A percentile compares a stretch with the other conserved stretches of the same genome.
These are phyloP conservation scores for Cordyceps militaris DNA, from an alignment of 2,329 filamentous ascomycete genomes.

Conservation along the genomic window DNA sequence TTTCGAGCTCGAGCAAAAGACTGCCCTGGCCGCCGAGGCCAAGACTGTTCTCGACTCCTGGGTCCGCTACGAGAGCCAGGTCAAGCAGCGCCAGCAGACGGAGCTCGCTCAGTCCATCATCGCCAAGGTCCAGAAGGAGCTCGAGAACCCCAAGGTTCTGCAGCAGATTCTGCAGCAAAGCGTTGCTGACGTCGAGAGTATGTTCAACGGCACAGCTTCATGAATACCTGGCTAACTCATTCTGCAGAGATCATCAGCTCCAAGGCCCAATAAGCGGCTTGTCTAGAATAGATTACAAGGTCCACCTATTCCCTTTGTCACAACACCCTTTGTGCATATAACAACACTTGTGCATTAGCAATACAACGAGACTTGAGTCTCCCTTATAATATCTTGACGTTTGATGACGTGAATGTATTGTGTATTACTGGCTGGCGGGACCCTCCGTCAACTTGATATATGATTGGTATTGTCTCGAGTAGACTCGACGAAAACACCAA, in stretches of 20 bases:
- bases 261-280: slow-evolving; percentile 54
- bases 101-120: slow-evolving; percentile 92
- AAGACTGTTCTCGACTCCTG: slow-evolving; percentile 95
- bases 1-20: slow-evolving; percentile 95
- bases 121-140: slow-evolving; percentile 96
- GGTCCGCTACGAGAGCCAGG: slow-evolving; percentile 97
- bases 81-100: slow-evolving; percentile 97
- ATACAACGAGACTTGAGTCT: slow-evolving; percentile 35
- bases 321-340: slow-evolving; percentile 45
- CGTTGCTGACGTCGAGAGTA: slow-evolving; percentile 93
- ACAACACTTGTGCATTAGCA: slow-evolving; percentile 57
- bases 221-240: slow-evolving; percentile 26
- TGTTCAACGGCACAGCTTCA: slow-evolving; percentile 17
- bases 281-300: slow-evolving; percentile 32
- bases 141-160: slow-evolving; percentile 93
- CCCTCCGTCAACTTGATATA: too few relatives aligned
- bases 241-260: slow-evolving; percentile 52
- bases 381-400: slow-evolving; percentile 9
- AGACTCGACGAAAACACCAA: background rate
- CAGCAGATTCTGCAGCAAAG: slow-evolving; percentile 98
- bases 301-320: slow-evolving; percentile 44
- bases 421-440: background rate
- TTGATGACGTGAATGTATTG: background rate
- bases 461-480: background rate
- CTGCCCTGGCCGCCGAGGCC: slow-evolving; percentile 83